phyloP scores from a whole-genome alignment of 768 basidiomycete genomes.

The Stropharia rugosoannulata region DNA sequence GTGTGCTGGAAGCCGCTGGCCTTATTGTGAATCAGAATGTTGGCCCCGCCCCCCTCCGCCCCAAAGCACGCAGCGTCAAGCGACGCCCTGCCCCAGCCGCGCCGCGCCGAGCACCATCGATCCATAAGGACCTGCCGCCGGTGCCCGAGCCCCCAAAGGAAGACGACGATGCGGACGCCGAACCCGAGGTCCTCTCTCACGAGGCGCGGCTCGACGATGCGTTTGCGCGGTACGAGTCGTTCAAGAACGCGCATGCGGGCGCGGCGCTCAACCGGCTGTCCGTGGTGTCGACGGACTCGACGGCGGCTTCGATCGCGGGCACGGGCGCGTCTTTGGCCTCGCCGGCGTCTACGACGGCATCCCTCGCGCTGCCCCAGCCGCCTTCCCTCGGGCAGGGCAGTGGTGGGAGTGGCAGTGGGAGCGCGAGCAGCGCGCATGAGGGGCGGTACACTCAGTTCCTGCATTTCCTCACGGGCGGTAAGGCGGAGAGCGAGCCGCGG shows the following conservation, averaged over 20 bases:
- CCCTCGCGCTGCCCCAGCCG: slow-evolving; percentile 14
- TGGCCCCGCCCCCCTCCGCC: slow-evolving; percentile 44
- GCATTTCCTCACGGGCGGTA: slow-evolving; percentile 61
- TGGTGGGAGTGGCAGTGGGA: neutral
- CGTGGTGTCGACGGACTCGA: slow-evolving; percentile 48
- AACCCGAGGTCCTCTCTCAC: slow-evolving; percentile 29
- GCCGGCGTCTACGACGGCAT: slow-evolving; percentile 40
- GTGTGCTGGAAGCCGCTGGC: slow-evolving; percentile 88
- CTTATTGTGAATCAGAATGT: slow-evolving; percentile 70
- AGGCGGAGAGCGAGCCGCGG: slow-evolving; percentile 27
- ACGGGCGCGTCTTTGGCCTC: slow-evolving; percentile 35
- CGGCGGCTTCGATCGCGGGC: neutral
- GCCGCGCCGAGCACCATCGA: slow-evolving; percentile 25
- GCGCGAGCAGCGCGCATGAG: slow-evolving; percentile 15
- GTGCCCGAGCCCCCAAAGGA: slow-evolving; percentile 27
- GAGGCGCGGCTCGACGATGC: slow-evolving; percentile 70
- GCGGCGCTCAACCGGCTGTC: slow-evolving; percentile 53
- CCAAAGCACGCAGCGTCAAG: slow-evolving; percentile 27
- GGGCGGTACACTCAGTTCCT: slow-evolving; percentile 52
- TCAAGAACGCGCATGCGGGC: slow-evolving; percentile 50
- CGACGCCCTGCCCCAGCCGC: slow-evolving; percentile 54
- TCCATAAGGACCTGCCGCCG: slow-evolving; percentile 53
- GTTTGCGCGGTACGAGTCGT: slow-evolving; percentile 88
- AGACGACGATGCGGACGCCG: slow-evolving; percentile 20
- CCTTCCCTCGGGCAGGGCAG: slow-evolving; percentile 8